Percentiles rank a stretch among this genome's conserved stretches.
These are phyloP conservation scores for Boletus speciosus DNA, from an alignment of 768 basidiomycete species.

Conservation along the genomic window DNA sequence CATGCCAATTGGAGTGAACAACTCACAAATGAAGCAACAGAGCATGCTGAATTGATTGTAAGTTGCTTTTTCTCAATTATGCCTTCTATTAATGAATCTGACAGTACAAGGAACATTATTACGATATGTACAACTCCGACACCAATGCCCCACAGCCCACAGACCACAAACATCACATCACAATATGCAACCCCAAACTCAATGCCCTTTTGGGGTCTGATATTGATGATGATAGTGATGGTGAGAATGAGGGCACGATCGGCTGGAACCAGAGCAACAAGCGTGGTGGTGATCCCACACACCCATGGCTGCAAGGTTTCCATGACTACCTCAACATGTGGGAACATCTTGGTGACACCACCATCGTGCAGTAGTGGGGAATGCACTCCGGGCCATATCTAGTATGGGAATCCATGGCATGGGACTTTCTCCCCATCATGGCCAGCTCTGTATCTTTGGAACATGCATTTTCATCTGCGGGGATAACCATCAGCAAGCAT, in stretches of 20 bases:
- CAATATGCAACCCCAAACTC: conserved; percentile 4
- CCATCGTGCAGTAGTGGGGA: conserved; percentile 5
- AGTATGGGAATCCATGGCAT: conserved; percentile 2
- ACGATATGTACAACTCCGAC: not conserved
- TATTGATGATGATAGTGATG: not conserved
- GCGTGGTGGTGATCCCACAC: not conserved
- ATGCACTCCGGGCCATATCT: not conserved
- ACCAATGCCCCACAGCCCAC: not conserved
- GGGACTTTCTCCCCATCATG: conserved; percentile 5
- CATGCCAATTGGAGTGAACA: not conserved
- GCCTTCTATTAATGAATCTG: not conserved
- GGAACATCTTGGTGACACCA: not conserved
- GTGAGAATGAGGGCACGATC: not conserved
- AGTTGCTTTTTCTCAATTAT: not conserved
- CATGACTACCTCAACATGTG: conserved; percentile 5
- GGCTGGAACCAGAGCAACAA: not conserved
- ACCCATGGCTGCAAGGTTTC: conserved; percentile 4
- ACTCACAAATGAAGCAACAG: not conserved
- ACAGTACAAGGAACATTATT: conserved; percentile 5
- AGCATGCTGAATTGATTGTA: not conserved
- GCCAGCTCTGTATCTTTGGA: conserved; percentile 1
- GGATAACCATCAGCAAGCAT: conserved; percentile 7
- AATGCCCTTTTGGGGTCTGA: not conserved
- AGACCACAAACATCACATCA: not conserved
- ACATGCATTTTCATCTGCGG: not conserved